phyloP scores from a whole-genome alignment of 768 basidiomycete genomes.

The Lactarius vividus region DNA sequence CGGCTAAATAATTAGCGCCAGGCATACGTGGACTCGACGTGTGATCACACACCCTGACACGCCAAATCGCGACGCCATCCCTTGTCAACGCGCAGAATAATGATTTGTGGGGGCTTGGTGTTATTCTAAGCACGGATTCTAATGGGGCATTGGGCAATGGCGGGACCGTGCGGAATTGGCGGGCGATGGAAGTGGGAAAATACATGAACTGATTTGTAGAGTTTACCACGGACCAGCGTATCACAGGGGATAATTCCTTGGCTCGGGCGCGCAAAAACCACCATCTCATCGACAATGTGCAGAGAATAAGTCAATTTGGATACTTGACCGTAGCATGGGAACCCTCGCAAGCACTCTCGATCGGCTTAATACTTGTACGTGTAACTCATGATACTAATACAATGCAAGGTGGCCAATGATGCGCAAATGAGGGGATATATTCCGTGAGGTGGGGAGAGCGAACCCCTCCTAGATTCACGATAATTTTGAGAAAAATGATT shows the following conservation, averaged over 20 bases:
- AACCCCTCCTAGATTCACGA: neutral
- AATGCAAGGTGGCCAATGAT: conserved; percentile 11
- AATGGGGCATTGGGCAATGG: conserved; percentile 60
- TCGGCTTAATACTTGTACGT: conserved; percentile 7
- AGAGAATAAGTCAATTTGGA: neutral
- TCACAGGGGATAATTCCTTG: neutral
- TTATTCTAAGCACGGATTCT: conserved; percentile 56
- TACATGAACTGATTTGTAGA: conserved; percentile 51
- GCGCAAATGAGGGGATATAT: conserved; percentile 15
- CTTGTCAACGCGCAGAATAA: conserved; percentile 75
- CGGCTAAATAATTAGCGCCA: conserved; percentile 45
- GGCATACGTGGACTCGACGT: conserved; percentile 19
- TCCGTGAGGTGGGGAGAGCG: conserved; percentile 6
- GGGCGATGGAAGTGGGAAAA: conserved; percentile 79
- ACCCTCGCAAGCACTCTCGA: neutral
- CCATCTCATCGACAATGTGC: neutral
- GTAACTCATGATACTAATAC: conserved; percentile 22
- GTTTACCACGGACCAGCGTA: neutral
- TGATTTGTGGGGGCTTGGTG: conserved; percentile 69
- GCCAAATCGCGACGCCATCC: conserved; percentile 74
- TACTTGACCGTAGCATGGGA: neutral
- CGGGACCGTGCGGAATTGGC: conserved; percentile 67
- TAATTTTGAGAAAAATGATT: conserved; percentile 8
- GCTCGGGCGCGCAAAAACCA: neutral
- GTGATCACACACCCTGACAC: conserved; percentile 59